Evolutionary conservation across 2,329 filamentous ascomycete species (phyloP).

Genomic region (Cladosporium halotolerans): DNA sequence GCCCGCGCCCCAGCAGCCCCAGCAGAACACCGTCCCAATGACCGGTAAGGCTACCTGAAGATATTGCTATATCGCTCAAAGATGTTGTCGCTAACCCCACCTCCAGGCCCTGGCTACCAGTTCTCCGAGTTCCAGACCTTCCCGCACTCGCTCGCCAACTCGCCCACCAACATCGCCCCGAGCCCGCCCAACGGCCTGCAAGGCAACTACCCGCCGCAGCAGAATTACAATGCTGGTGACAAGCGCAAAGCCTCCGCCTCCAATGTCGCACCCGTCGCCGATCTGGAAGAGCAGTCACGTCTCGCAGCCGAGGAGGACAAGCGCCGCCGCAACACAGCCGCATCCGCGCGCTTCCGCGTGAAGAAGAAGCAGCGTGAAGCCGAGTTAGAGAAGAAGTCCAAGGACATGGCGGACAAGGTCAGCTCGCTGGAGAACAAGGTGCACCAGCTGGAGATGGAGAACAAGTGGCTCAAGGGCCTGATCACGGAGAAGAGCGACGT

Average conservation of each 20-base stretch:
- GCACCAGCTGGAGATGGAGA: slow-evolving; percentile 47
- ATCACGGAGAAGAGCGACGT: slow-evolving; percentile 45
- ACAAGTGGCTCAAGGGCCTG: slow-evolving; percentile 47
- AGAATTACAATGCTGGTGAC: slow-evolving; percentile 28
- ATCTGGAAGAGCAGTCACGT: slow-evolving; percentile 42
- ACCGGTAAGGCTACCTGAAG: neutral
- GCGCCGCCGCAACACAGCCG: slow-evolving; percentile 48
- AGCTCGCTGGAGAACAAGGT: slow-evolving; percentile 40
- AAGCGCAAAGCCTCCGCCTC: slow-evolving; percentile 42
- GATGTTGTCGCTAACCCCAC: neutral
- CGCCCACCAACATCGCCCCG: slow-evolving; percentile 22
- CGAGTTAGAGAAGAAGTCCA: slow-evolving; percentile 45
- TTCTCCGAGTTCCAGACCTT: slow-evolving; percentile 43
- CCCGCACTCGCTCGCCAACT: slow-evolving; percentile 17
- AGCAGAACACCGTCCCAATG: slow-evolving; percentile 7
- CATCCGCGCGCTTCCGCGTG: slow-evolving; percentile 47
- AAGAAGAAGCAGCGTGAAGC: slow-evolving; percentile 52
- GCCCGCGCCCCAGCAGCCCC: slow-evolving; percentile 6
- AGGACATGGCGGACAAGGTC: slow-evolving; percentile 47
- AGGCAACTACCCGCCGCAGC: slow-evolving; percentile 23
- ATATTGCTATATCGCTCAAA: neutral
- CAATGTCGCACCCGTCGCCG: slow-evolving; percentile 26
- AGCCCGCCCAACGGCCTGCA: slow-evolving; percentile 25
- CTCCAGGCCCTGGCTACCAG: slow-evolving; percentile 34
- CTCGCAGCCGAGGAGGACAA: slow-evolving; percentile 48